Conservation (phyloP, 2,329 filamentous ascomycete species). For the Alternaria burnsii region DNA sequence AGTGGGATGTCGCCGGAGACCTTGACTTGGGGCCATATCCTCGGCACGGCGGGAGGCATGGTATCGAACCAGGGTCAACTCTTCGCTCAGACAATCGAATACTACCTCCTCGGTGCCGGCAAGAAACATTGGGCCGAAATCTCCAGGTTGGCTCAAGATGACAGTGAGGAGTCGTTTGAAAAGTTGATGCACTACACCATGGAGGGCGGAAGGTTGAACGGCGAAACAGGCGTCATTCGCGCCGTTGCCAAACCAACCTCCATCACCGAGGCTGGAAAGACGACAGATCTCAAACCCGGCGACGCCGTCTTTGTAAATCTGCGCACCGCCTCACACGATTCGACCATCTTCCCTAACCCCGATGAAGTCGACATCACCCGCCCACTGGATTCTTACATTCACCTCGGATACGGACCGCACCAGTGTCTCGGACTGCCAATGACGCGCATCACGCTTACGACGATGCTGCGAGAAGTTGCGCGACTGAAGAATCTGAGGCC, state of each 20-base stretch:
- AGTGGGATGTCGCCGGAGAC: conserved; percentile 57
- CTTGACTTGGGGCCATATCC: conserved; percentile 65
- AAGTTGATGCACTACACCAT: conserved; percentile 61
- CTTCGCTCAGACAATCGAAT: conserved; percentile 66
- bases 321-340: conserved; percentile 53
- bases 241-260: conserved; percentile 43
- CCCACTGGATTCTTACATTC: conserved; percentile 54
- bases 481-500: conserved; percentile 51
- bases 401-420: conserved; percentile 55
- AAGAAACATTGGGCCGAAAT: conserved; percentile 59
- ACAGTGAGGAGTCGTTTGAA: conserved; percentile 55
- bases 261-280: conserved; percentile 44
- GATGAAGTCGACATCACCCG: conserved; percentile 51
- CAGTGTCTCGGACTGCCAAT: conserved; percentile 56
- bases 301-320: conserved; percentile 56
- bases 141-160: conserved; percentile 55
- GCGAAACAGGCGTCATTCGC: conserved; percentile 55
- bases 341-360: conserved; percentile 53
- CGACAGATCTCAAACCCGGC: conserved; percentile 45
- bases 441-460: conserved; percentile 54
- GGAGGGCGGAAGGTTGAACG: conserved; percentile 55
- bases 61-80: conserved; percentile 66
- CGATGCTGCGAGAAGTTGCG: conserved; percentile 57
- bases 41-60: conserved; percentile 64
- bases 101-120: conserved; percentile 61